Evolutionary conservation across 2,329 filamentous ascomycete genomes (phyloP).

Genomic region (Pochonia chlamydosporia): DNA sequence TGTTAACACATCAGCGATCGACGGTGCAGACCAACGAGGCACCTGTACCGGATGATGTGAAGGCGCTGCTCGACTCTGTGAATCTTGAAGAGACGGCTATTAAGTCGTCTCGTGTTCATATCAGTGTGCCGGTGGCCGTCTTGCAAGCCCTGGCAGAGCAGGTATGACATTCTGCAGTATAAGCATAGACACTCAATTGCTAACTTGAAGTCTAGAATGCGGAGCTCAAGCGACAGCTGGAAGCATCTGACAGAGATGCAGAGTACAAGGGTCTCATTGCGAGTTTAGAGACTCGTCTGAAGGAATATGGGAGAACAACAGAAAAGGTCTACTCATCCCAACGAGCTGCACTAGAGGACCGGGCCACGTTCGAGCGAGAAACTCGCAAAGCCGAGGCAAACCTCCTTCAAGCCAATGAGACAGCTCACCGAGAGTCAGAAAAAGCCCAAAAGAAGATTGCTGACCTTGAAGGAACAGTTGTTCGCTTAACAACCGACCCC

Average conservation of each 20-base stretch:
- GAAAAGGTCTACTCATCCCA: constrained; percentile 40
- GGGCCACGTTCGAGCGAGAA: constrained; percentile 40
- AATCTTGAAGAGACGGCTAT: constrained; percentile 8
- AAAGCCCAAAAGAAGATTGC: constrained; percentile 29
- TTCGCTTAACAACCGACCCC: constrained; percentile 20
- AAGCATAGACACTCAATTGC: not conserved
- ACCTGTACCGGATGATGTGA: constrained; percentile 26
- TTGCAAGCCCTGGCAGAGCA: constrained; percentile 33
- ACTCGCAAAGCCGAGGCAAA: constrained; percentile 32
- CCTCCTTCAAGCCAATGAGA: constrained; percentile 20
- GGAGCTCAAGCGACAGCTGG: constrained; percentile 21
- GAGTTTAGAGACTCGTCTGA: constrained; percentile 38
- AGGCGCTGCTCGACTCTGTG: constrained; percentile 20
- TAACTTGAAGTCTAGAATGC: constrained; percentile 17
- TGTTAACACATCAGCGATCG: constrained; percentile 15
- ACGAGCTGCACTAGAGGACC: constrained; percentile 45
- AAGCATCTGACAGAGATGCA: constrained; percentile 22
- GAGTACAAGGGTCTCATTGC: constrained; percentile 36
- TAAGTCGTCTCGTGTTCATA: constrained; percentile 14
- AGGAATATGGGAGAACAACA: constrained; percentile 39
- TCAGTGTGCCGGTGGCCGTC: constrained; percentile 24
- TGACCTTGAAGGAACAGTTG: constrained; percentile 28
- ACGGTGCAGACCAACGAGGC: constrained; percentile 18
- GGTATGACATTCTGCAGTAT: constrained; percentile 19
- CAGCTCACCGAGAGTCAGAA: constrained; percentile 27